These are phyloP conservation scores for Sporisorium iseilematis-ciliati DNA, from an alignment of 1,284 basidiomycete species.

Conservation along the genomic window DNA sequence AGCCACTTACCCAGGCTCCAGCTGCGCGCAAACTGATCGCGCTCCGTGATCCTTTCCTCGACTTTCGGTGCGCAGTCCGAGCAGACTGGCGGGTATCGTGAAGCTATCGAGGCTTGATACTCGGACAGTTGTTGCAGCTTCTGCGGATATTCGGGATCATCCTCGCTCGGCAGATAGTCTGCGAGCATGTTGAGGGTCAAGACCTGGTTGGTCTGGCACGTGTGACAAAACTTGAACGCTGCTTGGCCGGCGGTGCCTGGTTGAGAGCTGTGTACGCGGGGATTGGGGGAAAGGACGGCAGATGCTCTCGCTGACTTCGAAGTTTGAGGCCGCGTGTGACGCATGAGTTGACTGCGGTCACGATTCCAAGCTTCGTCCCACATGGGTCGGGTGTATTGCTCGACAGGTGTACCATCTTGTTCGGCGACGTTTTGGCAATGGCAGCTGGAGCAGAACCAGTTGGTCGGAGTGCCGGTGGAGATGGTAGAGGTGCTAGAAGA, in stretches of 20 bases:
- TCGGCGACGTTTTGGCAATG: slow-evolving; percentile 55
- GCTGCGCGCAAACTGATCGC: slow-evolving; percentile 47
- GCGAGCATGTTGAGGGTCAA: slow-evolving; percentile 60
- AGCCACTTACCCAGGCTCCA: slow-evolving; percentile 54
- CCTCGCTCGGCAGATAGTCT: slow-evolving; percentile 55
- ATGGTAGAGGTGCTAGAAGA: slow-evolving; percentile 25
- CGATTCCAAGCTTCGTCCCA: slow-evolving; percentile 51
- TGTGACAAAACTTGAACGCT: slow-evolving; percentile 54
- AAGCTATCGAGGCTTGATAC: slow-evolving; percentile 53
- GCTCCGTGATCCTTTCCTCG: slow-evolving; percentile 31
- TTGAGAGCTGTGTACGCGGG: not conserved
- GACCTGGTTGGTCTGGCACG: slow-evolving; percentile 63
- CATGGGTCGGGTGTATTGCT: slow-evolving; percentile 56
- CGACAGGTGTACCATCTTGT: slow-evolving; percentile 32
- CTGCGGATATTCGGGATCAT: slow-evolving; percentile 37
- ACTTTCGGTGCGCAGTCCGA: slow-evolving; percentile 40
- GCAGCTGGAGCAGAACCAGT: slow-evolving; percentile 63
- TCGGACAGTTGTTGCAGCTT: slow-evolving; percentile 35
- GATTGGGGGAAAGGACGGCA: not conserved
- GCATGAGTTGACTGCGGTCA: slow-evolving; percentile 30
- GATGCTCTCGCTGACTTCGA: not conserved
- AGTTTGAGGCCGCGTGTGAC: slow-evolving; percentile 19
- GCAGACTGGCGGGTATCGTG: slow-evolving; percentile 58
- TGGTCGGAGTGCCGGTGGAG: slow-evolving; percentile 54
- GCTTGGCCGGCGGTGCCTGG: not conserved